Base-by-base conservation (phyloP, 2,329 filamentous ascomycete species). In the Phaeosphaeriaceae sp. region DNA sequence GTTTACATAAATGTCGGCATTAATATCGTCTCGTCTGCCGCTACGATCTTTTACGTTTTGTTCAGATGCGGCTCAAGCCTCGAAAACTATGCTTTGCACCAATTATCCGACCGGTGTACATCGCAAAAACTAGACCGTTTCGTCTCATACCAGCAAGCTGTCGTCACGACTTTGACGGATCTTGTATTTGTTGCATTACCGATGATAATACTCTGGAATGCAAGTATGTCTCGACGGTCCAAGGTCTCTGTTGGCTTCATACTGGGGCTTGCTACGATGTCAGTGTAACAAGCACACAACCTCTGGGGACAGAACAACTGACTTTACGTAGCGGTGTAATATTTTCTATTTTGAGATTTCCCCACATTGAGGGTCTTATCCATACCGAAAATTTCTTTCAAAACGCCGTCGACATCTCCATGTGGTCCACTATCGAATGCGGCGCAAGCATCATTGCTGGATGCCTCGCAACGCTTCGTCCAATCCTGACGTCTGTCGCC, bases 241-340 rank as follows among this genome's bases (percentile, higher is more conserved):
- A 87, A 86, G 60, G 33, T 79, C 8, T 80, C 81, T 0, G 70
- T 86, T 18, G 78, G 80, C 11, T 72, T 77, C 15, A 76, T 87
- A 32, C 70, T 87, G 47, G 76, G 76, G 6, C 74, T 87, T 65
- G 71, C 64, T 30, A 60, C 70, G 20, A 46, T 67, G 68, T 72
- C 52, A 46, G 64, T 55, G 13, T 2, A 34, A 8, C 6, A 17
- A 34, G 12, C n/a, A n/a, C n/a, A n/a, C n/a, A n/a, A n/a, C n/a
- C n/a, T n/a, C n/a, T n/a, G n/a, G n/a, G n/a, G n/a, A n/a, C n/a
- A n/a, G n/a, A n/a, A n/a, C n/a, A n/a, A 21, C 60, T 68, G 39
- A 66, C 43, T 11, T 20, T 28, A 34, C n/a, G 50, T 35, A 71
- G 68, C 30, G 86, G 83, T 18, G 83, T 83, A 53, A 73, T 81